These are phyloP conservation scores for Beta macrorhiza DNA, from an alignment of 179 eudicot species.

Conservation along the genomic window DNA sequence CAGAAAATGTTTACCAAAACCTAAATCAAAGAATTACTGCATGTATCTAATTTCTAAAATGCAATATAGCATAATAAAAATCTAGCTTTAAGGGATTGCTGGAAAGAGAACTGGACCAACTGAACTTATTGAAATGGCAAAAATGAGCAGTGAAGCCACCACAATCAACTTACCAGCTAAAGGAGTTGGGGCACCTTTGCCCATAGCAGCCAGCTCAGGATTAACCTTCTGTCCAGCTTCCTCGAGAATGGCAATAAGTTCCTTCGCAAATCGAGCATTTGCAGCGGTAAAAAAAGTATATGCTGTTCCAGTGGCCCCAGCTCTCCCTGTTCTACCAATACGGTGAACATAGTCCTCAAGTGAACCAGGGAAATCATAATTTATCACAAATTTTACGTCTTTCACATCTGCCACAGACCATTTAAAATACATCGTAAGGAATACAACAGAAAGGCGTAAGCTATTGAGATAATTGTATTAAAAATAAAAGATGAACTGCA, in stretches of 20 bases:
- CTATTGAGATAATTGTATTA: background rate
- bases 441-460: background rate
- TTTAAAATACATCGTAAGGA: background rate
- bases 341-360: constrained; percentile 98
- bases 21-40: background rate
- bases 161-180: constrained; percentile 40
- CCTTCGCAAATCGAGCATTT: constrained; percentile 79
- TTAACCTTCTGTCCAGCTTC: constrained; percentile 93
- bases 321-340: constrained; percentile 97
- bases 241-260: constrained; percentile 80
- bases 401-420: constrained; percentile 71
- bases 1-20: background rate
- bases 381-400: constrained; percentile 91
- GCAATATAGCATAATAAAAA: background rate
- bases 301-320: constrained; percentile 94
- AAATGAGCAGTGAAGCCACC: background rate
- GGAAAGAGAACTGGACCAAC: background rate
- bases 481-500: background rate
- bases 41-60: background rate
- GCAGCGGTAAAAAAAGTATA: constrained; percentile 89
- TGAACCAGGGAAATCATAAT: constrained; percentile 90
- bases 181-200: constrained; percentile 60
- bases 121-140: constrained; percentile 2
- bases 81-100: background rate
- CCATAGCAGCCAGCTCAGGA: constrained; percentile 70